phyloP scores from a whole-genome alignment of 169 alveolate species.

The Plasmodium sp. region DNA sequence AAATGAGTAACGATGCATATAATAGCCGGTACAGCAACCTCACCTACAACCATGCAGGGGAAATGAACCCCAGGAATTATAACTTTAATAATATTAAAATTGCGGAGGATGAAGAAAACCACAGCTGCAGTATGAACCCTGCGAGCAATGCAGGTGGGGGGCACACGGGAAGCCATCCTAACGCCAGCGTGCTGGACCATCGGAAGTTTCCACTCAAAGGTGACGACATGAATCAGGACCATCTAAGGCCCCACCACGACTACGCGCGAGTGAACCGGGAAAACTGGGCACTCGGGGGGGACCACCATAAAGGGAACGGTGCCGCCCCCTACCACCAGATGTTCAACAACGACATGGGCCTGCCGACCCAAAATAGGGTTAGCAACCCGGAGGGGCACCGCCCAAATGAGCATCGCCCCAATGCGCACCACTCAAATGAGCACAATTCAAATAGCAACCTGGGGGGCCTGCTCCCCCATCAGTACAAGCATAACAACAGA shows the following conservation, averaged over 20 bases:
- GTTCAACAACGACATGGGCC: not conserved
- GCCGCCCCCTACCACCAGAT: not conserved
- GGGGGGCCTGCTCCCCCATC: not conserved
- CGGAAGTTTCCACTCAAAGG: not conserved
- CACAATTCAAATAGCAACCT: not conserved
- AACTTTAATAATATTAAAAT: conserved; percentile 42
- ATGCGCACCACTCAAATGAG: not conserved
- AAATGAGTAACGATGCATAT: conserved; percentile 23
- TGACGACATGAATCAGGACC: not conserved
- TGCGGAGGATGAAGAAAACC: conserved; percentile 35
- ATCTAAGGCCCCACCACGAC: not conserved
- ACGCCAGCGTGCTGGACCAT: not conserved
- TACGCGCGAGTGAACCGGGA: not conserved
- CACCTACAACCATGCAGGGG: conserved; percentile 5
- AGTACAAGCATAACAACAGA: not conserved
- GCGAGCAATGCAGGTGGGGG: not conserved
- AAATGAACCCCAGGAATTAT: not conserved
- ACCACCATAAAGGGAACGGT: not conserved
- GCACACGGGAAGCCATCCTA: not conserved
- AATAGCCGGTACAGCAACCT: conserved; percentile 31
- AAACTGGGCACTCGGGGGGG: not conserved
- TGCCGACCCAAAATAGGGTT: not conserved
- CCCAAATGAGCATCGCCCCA: not conserved
- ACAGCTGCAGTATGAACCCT: not conserved
- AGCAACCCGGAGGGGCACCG: not conserved